Evolutionary conservation across 2,329 filamentous ascomycete genomes (phyloP).

Genomic region (Paracoccidioides brasiliensis): DNA sequence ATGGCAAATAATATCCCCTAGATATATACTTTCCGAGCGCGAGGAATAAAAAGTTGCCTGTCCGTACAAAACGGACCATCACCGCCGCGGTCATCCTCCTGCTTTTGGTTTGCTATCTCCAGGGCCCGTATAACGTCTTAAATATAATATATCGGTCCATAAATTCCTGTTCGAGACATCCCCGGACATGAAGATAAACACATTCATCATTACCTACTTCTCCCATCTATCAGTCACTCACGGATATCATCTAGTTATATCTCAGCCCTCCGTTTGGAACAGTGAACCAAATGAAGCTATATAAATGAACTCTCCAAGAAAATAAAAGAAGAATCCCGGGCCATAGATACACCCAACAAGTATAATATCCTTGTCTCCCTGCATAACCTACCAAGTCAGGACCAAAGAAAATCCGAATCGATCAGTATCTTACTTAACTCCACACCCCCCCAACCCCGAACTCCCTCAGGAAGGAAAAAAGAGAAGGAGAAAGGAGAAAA

Average conservation of each 20-base stretch:
- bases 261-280: background rate
- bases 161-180: background rate
- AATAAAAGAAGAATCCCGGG: background rate
- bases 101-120: background rate
- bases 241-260: background rate
- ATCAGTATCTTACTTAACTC: too few relatives aligned
- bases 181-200: background rate
- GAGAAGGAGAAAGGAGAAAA: background rate
- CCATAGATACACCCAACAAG: too few relatives aligned
- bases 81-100: background rate
- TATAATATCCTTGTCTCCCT: too few relatives aligned
- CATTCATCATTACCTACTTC: background rate
- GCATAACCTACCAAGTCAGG: too few relatives aligned
- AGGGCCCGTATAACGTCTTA: background rate
- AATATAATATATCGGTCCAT: background rate
- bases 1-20: background rate
- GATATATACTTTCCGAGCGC: background rate
- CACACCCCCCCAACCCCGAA: too few relatives aligned
- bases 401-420: too few relatives aligned
- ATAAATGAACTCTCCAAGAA: background rate
- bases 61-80: background rate
- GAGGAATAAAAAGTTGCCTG: background rate
- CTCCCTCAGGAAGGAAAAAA: background rate
- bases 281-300: background rate
- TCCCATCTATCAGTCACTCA: background rate